Conservation (phyloP, 2,329 filamentous ascomycete genomes). For the Trichoderma atroviride region DNA sequence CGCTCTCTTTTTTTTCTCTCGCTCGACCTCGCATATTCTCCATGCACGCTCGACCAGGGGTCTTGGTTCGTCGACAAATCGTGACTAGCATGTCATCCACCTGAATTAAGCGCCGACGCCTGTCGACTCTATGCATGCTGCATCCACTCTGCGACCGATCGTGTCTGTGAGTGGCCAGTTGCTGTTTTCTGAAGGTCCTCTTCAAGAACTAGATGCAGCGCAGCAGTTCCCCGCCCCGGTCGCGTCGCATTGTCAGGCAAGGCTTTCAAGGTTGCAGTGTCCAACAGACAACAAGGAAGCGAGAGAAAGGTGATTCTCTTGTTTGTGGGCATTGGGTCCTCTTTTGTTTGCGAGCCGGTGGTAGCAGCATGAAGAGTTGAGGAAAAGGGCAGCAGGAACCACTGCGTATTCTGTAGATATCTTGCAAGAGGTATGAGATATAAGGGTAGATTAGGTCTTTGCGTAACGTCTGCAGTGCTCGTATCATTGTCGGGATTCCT, state of each 20-base stretch:
- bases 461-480: background rate
- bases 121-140: slow-evolving; percentile 54
- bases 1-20: background rate
- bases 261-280: background rate
- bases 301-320: background rate
- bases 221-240: slow-evolving; percentile 17
- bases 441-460: background rate
- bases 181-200: slow-evolving; percentile 13
- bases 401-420: background rate
- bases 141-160: slow-evolving; percentile 31
- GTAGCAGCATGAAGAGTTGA: background rate
- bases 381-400: background rate
- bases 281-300: background rate
- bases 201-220: slow-evolving; percentile 23
- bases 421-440: background rate
- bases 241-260: slow-evolving; percentile 16
- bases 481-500: background rate
- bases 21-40: slow-evolving; percentile 14
- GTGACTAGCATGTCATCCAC: slow-evolving; percentile 47
- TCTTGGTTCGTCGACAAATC: slow-evolving; percentile 30
- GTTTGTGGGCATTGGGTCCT: background rate
- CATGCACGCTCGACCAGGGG: slow-evolving; percentile 1
- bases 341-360: background rate
- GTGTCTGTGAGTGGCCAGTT: slow-evolving; percentile 29
- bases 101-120: slow-evolving; percentile 60